Evolutionary conservation across 768 basidiomycete genomes (phyloP).

Genomic region (Pluteus cervinus): DNA sequence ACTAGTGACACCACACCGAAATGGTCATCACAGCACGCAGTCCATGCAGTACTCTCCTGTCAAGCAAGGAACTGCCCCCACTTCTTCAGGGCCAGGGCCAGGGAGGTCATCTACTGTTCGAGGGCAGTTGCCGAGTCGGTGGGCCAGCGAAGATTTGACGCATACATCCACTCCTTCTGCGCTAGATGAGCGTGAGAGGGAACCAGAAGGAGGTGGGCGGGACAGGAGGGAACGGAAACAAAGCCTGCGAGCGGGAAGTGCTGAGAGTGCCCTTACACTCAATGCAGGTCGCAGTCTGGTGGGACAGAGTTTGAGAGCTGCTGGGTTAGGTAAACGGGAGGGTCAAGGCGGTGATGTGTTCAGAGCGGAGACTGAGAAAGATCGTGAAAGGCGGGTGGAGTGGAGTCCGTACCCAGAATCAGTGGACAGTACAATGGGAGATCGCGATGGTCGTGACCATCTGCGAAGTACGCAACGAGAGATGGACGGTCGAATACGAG

Average conservation of each 20-base stretch:
- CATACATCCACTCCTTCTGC: background rate
- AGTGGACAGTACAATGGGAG: too few relatives aligned
- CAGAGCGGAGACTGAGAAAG: constrained; percentile 7
- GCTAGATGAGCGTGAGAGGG: constrained; percentile 4
- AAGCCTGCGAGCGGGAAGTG: constrained; percentile 57
- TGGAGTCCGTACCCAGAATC: constrained; percentile 27
- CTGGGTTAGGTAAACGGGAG: constrained; percentile 46
- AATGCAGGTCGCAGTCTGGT: constrained; percentile 50
- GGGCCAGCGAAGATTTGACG: constrained; percentile 20
- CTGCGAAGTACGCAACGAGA: too few relatives aligned
- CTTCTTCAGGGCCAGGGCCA: background rate
- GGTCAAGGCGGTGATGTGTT: constrained; percentile 12
- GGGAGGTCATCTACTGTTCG: constrained; percentile 20
- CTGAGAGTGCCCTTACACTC: constrained; percentile 51
- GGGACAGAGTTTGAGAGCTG: constrained; percentile 65
- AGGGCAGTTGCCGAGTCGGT: constrained; percentile 15
- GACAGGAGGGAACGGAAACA: constrained; percentile 41
- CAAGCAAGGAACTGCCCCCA: background rate
- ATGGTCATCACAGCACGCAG: too few relatives aligned
- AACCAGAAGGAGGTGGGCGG: background rate
- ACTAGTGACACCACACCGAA: constrained; percentile 33
- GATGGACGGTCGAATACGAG: too few relatives aligned
- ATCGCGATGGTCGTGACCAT: too few relatives aligned
- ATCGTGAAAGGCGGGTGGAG: constrained; percentile 11
- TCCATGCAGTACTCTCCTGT: constrained; percentile 1